These are phyloP conservation scores for Thymus quinquecostatus DNA, from an alignment of 257 asterid species.

Conservation along the genomic window DNA sequence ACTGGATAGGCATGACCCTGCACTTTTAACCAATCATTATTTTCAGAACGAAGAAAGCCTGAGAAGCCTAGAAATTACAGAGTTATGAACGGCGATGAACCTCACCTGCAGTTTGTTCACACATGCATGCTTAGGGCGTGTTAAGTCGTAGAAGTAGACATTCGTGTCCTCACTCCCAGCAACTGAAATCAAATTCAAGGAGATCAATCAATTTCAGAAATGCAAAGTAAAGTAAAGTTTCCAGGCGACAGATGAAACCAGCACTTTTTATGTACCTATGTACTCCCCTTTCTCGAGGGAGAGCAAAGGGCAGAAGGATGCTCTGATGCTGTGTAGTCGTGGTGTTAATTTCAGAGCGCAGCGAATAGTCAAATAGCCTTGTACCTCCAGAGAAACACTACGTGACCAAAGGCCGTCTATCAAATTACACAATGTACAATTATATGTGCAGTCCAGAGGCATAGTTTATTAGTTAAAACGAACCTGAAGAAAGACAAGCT, in stretches of 20 bases:
- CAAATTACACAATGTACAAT: conserved; percentile 11
- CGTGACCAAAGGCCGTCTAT: conserved; percentile 30
- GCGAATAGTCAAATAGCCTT: conserved; percentile 88
- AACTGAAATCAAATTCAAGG: conserved; percentile 48
- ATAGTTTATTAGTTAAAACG: conserved; percentile 23
- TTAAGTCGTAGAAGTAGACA: conserved; percentile 92
- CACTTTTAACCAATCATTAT: conserved; percentile 27
- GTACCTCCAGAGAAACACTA: conserved; percentile 83
- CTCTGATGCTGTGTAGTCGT: conserved; percentile 84
- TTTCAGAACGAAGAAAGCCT: no score
- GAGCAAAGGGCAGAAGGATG: conserved; percentile 97
- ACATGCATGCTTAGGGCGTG: conserved; percentile 86
- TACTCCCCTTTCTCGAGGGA: conserved; percentile 98
- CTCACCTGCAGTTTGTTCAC: conserved; percentile 95
- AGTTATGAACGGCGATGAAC: conserved; percentile 5
- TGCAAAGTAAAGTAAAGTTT: background rate
- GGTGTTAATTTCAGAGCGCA: conserved; percentile 87
- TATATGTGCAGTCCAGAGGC: background rate
- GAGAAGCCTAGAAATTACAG: background rate
- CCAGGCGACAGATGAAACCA: background rate
- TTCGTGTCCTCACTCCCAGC: conserved; percentile 98
- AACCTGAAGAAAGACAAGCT: conserved; percentile 94
- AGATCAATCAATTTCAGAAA: conserved; percentile 31
- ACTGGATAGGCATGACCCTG: conserved; percentile 97
- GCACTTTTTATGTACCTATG: conserved; percentile 53